Conservation (phyloP, 2,329 filamentous ascomycete genomes). For the Arthroderma sp. region DNA sequence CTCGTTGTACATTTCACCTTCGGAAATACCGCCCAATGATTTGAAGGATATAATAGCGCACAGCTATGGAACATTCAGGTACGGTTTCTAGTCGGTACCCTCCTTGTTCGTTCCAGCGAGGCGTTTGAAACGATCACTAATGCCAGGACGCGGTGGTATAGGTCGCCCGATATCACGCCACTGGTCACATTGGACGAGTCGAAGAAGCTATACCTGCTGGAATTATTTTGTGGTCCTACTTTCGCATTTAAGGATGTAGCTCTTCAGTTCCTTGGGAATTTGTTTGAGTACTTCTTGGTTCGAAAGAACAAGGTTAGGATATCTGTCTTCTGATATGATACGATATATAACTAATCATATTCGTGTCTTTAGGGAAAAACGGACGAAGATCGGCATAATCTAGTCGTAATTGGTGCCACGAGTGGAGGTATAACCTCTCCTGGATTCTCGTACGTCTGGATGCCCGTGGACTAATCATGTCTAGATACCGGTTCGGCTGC, state of each 20-base stretch:
- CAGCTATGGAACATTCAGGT: constrained; percentile 82
- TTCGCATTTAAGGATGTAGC: constrained; percentile 95
- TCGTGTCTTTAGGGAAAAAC: constrained; percentile 20
- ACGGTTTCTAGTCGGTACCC: constrained; percentile 14
- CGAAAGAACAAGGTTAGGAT: constrained; percentile 23
- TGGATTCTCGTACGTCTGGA: not conserved
- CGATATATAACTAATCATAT: not conserved
- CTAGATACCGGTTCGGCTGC: constrained; percentile 71
- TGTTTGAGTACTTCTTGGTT: constrained; percentile 46
- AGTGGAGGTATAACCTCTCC: constrained; percentile 49
- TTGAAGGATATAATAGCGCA: constrained; percentile 70
- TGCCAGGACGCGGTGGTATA: constrained; percentile 39
- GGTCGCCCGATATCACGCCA: constrained; percentile 63
- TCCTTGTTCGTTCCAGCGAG: not conserved
- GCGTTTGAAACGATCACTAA: not conserved
- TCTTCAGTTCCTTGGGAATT: constrained; percentile 86
- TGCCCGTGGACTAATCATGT: constrained; percentile 5
- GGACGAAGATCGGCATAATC: constrained; percentile 54
- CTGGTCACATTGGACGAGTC: constrained; percentile 59
- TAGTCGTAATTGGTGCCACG: constrained; percentile 77
- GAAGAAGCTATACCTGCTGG: constrained; percentile 68
- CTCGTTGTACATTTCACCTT: constrained; percentile 64
- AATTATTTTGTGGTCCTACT: constrained; percentile 91
- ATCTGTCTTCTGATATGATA: not conserved
- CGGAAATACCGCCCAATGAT: constrained; percentile 68